Conservation (phyloP, 2,329 filamentous ascomycete genomes). For the Parascedosporium putredinis region DNA sequence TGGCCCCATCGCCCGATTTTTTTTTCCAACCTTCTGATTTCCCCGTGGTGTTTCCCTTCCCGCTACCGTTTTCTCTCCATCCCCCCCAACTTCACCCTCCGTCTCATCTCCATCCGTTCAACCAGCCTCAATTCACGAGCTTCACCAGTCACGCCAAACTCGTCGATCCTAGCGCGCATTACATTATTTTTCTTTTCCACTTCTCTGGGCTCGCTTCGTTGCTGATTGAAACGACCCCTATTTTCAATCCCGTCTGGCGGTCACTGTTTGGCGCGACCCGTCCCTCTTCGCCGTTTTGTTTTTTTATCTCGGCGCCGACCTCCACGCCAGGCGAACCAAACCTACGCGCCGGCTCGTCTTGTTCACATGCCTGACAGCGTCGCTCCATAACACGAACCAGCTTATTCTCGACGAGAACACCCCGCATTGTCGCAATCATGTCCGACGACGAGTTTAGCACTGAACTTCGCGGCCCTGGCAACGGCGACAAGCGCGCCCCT, state of each 20-base stretch:
- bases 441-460: constrained; percentile 6
- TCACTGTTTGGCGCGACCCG: neutral
- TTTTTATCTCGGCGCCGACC: neutral
- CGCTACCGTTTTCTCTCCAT: neutral
- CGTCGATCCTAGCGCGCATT: neutral
- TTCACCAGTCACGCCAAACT: neutral
- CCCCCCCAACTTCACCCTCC: neutral
- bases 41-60: neutral
- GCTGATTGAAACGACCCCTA: neutral
- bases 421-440: constrained; percentile 1
- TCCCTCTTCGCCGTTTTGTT: neutral
- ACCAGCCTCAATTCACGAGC: neutral
- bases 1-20: neutral
- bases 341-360: too few species aligned
- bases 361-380: neutral
- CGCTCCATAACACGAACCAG: neutral
- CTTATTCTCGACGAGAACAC: neutral
- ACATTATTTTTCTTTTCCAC: too few species aligned
- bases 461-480: neutral
- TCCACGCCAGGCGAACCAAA: neutral
- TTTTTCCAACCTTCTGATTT: neutral
- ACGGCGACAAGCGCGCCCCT: constrained; percentile 26
- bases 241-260: neutral
- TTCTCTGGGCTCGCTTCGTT: too few species aligned
- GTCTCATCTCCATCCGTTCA: neutral